These are phyloP conservation scores for Craterostigma plantagineum DNA, from an alignment of 257 asterid genomes.

Conservation along the genomic window DNA sequence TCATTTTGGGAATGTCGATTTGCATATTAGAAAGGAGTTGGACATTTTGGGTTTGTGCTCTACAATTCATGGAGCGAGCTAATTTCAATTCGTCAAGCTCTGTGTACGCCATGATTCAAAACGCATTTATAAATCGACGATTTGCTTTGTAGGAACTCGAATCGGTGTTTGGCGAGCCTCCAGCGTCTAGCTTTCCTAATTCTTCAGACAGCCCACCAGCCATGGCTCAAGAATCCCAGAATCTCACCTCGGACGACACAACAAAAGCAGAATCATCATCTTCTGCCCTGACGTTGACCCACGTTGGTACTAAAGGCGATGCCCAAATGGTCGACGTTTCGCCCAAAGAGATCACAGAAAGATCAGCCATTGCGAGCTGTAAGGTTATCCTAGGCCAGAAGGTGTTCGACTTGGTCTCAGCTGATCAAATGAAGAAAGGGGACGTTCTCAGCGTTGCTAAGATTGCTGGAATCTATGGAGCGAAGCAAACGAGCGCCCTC, in stretches of 20 bases:
- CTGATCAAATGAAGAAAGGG: slow-evolving; percentile 61
- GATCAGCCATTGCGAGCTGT: slow-evolving; percentile 67
- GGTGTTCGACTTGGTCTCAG: slow-evolving; percentile 60
- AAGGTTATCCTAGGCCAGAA: slow-evolving; percentile 48
- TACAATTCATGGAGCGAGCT: not conserved
- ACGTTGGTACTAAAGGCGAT: slow-evolving; percentile 44
- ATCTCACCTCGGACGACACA: slow-evolving; percentile 6
- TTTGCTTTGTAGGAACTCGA: slow-evolving; percentile 58
- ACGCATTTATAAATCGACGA: not conserved
- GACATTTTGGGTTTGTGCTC: too few species aligned
- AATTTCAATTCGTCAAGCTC: not conserved
- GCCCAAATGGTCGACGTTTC: slow-evolving; percentile 78
- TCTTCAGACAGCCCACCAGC: slow-evolving; percentile 26
- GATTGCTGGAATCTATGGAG: slow-evolving; percentile 62
- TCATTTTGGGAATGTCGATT: too few species aligned
- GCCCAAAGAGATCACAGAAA: slow-evolving; percentile 36
- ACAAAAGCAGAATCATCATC: slow-evolving; percentile 8
- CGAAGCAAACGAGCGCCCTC: slow-evolving; percentile 65
- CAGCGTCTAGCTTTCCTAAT: slow-evolving; percentile 29
- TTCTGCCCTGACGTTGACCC: slow-evolving; percentile 39
- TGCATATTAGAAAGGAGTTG: too few species aligned
- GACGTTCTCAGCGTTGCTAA: slow-evolving; percentile 75
- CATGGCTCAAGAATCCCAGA: slow-evolving; percentile 6
- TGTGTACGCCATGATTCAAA: slow-evolving; percentile 1
- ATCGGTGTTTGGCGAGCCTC: slow-evolving; percentile 66